These are phyloP conservation scores for Mycosarcoma maydis DNA, from an alignment of 1,284 basidiomycete genomes.

Conservation along the genomic window DNA sequence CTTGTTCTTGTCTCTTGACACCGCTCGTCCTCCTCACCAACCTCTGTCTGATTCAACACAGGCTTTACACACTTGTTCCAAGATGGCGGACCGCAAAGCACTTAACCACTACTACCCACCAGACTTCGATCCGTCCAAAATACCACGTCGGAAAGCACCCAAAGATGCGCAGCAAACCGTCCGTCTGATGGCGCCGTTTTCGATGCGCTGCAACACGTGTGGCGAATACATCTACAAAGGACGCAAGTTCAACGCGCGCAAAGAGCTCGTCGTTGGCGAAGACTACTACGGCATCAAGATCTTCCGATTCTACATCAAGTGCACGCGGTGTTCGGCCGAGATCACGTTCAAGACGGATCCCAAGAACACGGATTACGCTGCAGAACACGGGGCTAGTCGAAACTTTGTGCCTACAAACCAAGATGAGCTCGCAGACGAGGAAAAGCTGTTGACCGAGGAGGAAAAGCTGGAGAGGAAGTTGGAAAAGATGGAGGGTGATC, in stretches of 20 bases:
- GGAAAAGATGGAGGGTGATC: conserved; percentile 76
- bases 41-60: background rate
- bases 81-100: conserved; percentile 68
- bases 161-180: conserved; percentile 96
- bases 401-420: conserved; percentile 63
- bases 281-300: conserved; percentile 99
- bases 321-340: conserved; percentile 77
- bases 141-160: conserved; percentile 84
- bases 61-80: conserved; percentile 7
- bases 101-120: conserved; percentile 70
- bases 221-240: conserved; percentile 95
- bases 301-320: conserved; percentile 69
- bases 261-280: conserved; percentile 95
- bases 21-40: background rate
- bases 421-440: conserved; percentile 34
- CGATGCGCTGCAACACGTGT: conserved; percentile 85
- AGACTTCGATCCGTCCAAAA: conserved; percentile 97
- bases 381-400: conserved; percentile 62
- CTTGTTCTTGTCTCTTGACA: background rate
- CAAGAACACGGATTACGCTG: conserved; percentile 72
- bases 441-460: conserved; percentile 40
- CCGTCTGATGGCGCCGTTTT: conserved; percentile 98
- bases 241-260: conserved; percentile 99
- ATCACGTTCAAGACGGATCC: conserved; percentile 99
- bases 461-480: conserved; percentile 37